Conservation (phyloP, 305 asterid genomes). For the Coffea humblotiana region DNA sequence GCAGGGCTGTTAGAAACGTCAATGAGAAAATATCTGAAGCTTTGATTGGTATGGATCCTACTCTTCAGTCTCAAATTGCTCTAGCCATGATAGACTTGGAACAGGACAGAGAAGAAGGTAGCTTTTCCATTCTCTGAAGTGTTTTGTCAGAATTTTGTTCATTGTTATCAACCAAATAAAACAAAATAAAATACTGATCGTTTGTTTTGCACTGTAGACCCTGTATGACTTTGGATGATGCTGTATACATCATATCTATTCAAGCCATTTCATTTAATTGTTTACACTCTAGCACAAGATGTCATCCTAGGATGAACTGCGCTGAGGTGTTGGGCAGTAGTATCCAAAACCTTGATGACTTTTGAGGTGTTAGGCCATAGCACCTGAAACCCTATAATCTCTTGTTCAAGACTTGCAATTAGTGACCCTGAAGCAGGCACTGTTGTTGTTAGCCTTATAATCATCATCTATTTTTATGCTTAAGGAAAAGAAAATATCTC, state of each 20-base stretch:
- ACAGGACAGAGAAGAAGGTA: constrained; percentile 96
- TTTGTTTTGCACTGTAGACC: neutral
- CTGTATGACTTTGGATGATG: neutral
- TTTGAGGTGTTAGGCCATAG: neutral
- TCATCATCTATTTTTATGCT: neutral
- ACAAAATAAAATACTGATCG: neutral
- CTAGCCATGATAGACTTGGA: constrained; percentile 98
- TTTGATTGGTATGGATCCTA: constrained; percentile 97
- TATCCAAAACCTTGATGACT: neutral
- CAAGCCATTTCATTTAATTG: neutral
- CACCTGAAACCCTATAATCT: neutral
- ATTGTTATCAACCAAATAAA: neutral
- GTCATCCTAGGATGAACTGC: neutral
- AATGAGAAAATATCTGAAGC: constrained; percentile 97
- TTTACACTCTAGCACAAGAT: neutral
- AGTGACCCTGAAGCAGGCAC: neutral
- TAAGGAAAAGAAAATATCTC: neutral
- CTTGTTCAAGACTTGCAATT: neutral
- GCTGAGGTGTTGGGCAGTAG: neutral
- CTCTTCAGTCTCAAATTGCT: constrained; percentile 94
- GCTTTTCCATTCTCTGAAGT: neutral
- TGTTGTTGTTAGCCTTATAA: neutral
- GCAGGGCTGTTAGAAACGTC: constrained; percentile 83
- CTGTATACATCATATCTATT: neutral
- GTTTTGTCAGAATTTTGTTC: neutral